phyloP scores from a whole-genome alignment of 257 asterid genomes.

The Salvia hispanica region DNA sequence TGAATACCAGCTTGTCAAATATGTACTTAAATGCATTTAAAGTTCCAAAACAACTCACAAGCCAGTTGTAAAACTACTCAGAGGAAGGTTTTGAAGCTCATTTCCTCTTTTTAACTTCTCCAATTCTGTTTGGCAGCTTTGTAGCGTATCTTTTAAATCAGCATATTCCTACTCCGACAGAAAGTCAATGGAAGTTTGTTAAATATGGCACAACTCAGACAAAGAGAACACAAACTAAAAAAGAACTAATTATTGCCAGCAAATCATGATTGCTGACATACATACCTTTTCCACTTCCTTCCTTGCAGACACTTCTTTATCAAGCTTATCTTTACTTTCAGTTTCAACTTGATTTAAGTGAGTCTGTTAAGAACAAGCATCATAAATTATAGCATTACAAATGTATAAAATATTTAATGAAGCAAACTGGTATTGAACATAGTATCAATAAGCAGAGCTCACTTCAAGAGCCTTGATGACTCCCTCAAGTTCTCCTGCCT shows the following conservation, averaged over 20 bases:
- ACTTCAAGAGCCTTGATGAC: slow-evolving; percentile 96
- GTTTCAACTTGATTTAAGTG: slow-evolving; percentile 73
- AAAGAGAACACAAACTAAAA: background rate
- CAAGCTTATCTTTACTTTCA: slow-evolving; percentile 77
- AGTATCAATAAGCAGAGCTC: slow-evolving; percentile 30
- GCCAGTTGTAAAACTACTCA: slow-evolving; percentile 53
- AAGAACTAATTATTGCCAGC: slow-evolving; percentile 7
- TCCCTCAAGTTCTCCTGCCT: slow-evolving; percentile 97
- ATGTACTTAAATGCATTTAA: slow-evolving; percentile 22
- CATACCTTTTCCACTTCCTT: slow-evolving; percentile 71
- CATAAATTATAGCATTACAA: slow-evolving; percentile 25
- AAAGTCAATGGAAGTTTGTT: background rate
- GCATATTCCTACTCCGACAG: slow-evolving; percentile 53
- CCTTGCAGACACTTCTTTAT: slow-evolving; percentile 63
- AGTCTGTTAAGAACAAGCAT: slow-evolving; percentile 47
- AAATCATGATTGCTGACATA: slow-evolving; percentile 5
- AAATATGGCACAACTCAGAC: slow-evolving; percentile 13
- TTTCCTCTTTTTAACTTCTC: slow-evolving; percentile 58
- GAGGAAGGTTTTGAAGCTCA: slow-evolving; percentile 51
- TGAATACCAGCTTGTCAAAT: slow-evolving; percentile 2
- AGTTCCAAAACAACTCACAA: slow-evolving; percentile 49
- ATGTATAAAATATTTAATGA: background rate
- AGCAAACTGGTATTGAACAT: slow-evolving; percentile 14
- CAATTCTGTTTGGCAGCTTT: slow-evolving; percentile 51
- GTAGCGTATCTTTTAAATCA: slow-evolving; percentile 63